Base-by-base conservation (phyloP, 2,329 filamentous ascomycete genomes). In the Mollisia scopiformis region DNA sequence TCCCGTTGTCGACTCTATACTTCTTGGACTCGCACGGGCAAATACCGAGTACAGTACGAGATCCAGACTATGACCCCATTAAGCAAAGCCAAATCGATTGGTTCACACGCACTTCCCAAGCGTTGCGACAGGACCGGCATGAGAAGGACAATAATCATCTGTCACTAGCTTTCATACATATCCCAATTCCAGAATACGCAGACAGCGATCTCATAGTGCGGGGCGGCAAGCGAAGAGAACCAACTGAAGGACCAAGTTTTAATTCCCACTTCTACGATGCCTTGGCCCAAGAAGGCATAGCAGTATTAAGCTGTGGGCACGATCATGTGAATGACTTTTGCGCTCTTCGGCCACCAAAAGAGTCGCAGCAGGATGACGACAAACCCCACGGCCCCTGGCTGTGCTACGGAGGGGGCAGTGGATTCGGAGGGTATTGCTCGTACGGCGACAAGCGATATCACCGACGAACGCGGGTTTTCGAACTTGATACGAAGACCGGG, bases 311-410 rank as follows among this genome's bases (percentile, higher is more conserved):
- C 1, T 59, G 43, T 49, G 50, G 31, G 47, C 90, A 88, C 74
- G 94, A 98, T 73, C 94, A 98, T 73, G 93, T 90, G 66, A 98
- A 98, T 73, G 93, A 97, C 72, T 97, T 97, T 75, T 98, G 94
- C 75, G 88, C 90, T 68, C 82, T 97, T 8, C 65, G 72, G 57
- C 71, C 66, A 68, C 69, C 66, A 67, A 27, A 68, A 59, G 55
- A 56, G 62, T 62, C 67, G 66, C 57, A 64, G 53, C 54, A 63
- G 59, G 51, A 52, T 53, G 47, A 63, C 50, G 47, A 57, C 55
- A 33, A 77, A 39, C 75, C 80, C 21, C 66, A 69, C 49, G 84
- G 88, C 41, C 78, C 97, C 2, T 98, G 94, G 94, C 96, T 97
- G 91, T 98, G 94, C 80, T 97, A 97, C 75, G 93, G 88, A 13